Evolutionary conservation across 2,329 filamentous ascomycete genomes (phyloP).

Genomic region (Penicillium sp.): DNA sequence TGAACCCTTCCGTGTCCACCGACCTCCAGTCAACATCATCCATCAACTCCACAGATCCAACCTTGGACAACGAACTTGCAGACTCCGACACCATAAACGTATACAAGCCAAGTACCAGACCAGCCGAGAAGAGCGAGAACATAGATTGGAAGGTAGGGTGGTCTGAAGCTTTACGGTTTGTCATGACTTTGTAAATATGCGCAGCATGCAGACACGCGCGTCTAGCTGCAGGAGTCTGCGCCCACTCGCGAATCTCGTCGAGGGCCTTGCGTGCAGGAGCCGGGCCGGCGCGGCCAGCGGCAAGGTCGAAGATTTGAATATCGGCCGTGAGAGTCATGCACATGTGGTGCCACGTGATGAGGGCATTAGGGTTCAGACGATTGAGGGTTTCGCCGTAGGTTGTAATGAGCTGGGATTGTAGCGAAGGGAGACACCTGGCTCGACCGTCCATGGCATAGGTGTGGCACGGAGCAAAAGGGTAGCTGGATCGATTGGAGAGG

Average conservation of each 20-base stretch:
- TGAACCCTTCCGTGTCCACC: slow-evolving; percentile 49
- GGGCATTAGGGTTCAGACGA: slow-evolving; percentile 50
- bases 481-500: slow-evolving; percentile 39
- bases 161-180: slow-evolving; percentile 53
- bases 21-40: slow-evolving; percentile 53
- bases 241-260: slow-evolving; percentile 53
- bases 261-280: slow-evolving; percentile 49
- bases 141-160: slow-evolving; percentile 53
- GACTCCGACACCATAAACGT: slow-evolving; percentile 48
- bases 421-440: slow-evolving; percentile 41
- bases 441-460: slow-evolving; percentile 51
- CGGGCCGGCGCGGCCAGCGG: slow-evolving; percentile 52
- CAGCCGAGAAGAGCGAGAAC: slow-evolving; percentile 52
- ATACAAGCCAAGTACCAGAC: slow-evolving; percentile 53
- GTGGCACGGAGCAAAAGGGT: slow-evolving; percentile 45
- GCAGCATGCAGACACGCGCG: slow-evolving; percentile 54
- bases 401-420: slow-evolving; percentile 33
- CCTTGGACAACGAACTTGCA: slow-evolving; percentile 25
- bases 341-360: slow-evolving; percentile 54
- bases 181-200: slow-evolving; percentile 53
- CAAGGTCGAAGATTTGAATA: slow-evolving; percentile 54
- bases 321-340: slow-evolving; percentile 55
- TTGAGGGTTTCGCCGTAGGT: slow-evolving; percentile 45
- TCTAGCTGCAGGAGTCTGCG: slow-evolving; percentile 51
- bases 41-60: slow-evolving; percentile 45